Evolutionary conservation across 192 early-diverging fungal genomes (phyloP).

Genomic region (Coemansia javaensis): DNA sequence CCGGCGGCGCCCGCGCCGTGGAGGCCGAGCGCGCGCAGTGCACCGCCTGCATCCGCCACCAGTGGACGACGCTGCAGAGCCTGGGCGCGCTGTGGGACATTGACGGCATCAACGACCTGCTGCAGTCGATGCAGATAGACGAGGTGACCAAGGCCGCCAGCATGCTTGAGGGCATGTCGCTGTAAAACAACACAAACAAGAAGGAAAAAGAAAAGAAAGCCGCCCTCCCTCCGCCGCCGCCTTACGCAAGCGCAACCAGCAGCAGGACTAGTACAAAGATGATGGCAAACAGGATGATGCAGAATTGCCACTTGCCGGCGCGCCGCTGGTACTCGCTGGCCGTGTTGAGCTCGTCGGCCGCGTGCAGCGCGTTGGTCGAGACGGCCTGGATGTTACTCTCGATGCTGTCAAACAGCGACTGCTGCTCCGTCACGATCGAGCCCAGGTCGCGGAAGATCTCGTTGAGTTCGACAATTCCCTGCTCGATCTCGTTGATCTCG

Average conservation of each 20-base stretch:
- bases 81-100: slow-evolving; percentile 41
- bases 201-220: too few relatives aligned
- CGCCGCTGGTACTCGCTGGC: slow-evolving; percentile 76
- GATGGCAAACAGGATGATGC: slow-evolving; percentile 69
- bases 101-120: slow-evolving; percentile 32
- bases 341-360: slow-evolving; percentile 71
- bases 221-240: too few relatives aligned
- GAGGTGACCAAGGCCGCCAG: slow-evolving; percentile 43
- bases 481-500: slow-evolving; percentile 89
- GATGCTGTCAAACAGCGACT: slow-evolving; percentile 90
- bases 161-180: slow-evolving; percentile 29
- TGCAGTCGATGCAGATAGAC: slow-evolving; percentile 47
- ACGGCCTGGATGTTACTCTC: slow-evolving; percentile 89
- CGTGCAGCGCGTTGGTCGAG: slow-evolving; percentile 69
- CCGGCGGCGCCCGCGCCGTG: slow-evolving; percentile 5
- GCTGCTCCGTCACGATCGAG: slow-evolving; percentile 96
- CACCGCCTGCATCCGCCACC: slow-evolving; percentile 27
- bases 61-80: slow-evolving; percentile 34
- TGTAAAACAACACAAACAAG: slow-evolving; percentile 10
- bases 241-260: slow-evolving; percentile 51
- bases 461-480: slow-evolving; percentile 89
- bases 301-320: slow-evolving; percentile 78
- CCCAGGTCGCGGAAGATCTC: slow-evolving; percentile 96
- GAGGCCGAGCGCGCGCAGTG: slow-evolving; percentile 19
- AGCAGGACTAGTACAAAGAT: slow-evolving; percentile 62